phyloP scores from a whole-genome alignment of 805 yeast species.

The Metschnikowia proteae region DNA sequence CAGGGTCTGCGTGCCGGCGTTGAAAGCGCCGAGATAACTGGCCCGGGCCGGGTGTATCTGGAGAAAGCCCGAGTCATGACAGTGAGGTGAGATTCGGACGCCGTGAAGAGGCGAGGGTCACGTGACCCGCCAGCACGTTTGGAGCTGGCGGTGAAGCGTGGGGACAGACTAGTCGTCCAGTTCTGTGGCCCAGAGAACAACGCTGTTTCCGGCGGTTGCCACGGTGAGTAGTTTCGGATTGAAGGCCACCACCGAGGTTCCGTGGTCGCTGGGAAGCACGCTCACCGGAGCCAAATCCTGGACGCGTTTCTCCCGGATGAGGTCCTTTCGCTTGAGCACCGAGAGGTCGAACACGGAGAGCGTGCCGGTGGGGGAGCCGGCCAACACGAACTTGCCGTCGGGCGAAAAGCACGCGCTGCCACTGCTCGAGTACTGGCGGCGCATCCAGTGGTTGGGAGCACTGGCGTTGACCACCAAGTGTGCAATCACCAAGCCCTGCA shows the following conservation, averaged over 20 bases:
- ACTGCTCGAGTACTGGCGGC: conserved; percentile 30
- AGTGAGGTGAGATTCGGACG: neutral
- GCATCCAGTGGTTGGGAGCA: conserved; percentile 18
- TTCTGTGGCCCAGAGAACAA: conserved; percentile 36
- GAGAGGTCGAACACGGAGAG: conserved; percentile 31
- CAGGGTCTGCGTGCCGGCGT: neutral
- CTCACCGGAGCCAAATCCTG: conserved; percentile 22
- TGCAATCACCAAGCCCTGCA: conserved; percentile 50
- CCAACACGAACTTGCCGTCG: conserved; percentile 36
- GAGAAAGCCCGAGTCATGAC: neutral
- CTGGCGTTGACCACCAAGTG: conserved; percentile 17
- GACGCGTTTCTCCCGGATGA: conserved; percentile 17
- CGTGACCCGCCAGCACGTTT: neutral
- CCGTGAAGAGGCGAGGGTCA: neutral
- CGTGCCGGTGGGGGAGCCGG: conserved; percentile 27
- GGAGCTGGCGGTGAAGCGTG: too few species aligned
- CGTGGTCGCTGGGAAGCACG: conserved; percentile 21
- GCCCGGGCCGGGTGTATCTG: neutral
- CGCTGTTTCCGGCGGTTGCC: conserved; percentile 44
- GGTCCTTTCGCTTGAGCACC: conserved; percentile 16
- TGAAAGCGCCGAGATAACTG: neutral
- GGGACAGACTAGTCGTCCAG: conserved; percentile 1
- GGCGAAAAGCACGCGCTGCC: conserved; percentile 38
- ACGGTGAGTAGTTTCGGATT: conserved; percentile 59
- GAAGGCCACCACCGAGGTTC: conserved; percentile 50